A percentile compares a stretch with the other conserved stretches of the same genome.
These are phyloP conservation scores for Melampsora americana DNA, from an alignment of 1,284 basidiomycete genomes.

Conservation along the genomic window DNA sequence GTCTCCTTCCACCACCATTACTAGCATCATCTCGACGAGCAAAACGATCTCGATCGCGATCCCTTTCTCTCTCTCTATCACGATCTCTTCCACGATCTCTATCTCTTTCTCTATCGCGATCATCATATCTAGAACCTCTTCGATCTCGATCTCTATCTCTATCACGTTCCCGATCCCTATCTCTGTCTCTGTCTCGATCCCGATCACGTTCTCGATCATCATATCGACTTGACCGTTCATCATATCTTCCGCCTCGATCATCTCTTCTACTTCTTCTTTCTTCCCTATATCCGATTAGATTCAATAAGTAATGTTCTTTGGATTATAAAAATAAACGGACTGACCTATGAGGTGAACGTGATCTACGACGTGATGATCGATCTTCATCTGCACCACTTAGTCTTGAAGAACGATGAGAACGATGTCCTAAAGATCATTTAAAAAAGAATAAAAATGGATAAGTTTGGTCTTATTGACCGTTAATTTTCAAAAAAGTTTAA, in stretches of 20 bases:
- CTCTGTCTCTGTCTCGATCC: constrained; percentile 50
- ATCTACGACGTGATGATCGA: constrained; percentile 26
- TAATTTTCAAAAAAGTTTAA: not conserved
- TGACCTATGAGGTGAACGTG: constrained; percentile 42
- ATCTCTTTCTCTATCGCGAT: constrained; percentile 54
- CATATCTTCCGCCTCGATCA: constrained; percentile 13
- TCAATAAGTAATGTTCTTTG: not conserved
- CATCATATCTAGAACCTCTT: constrained; percentile 36
- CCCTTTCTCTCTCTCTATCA: constrained; percentile 48
- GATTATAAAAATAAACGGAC: not conserved
- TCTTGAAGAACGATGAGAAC: constrained; percentile 31
- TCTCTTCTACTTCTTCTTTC: constrained; percentile 29
- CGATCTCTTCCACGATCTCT: constrained; percentile 55
- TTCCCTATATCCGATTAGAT: constrained; percentile 2
- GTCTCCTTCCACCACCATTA: constrained; percentile 56
- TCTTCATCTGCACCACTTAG: constrained; percentile 14
- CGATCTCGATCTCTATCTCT: constrained; percentile 46
- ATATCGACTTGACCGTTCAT: constrained; percentile 55
- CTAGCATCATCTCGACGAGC: constrained; percentile 53
- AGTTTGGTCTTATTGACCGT: not conserved
- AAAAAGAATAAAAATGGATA: too few relatives aligned
- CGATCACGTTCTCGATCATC: constrained; percentile 53
- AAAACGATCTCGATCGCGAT: constrained; percentile 45
- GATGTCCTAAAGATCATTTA: constrained; percentile 26
- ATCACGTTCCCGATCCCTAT: constrained; percentile 51